These are phyloP conservation scores for Penicillium sp. DNA, from an alignment of 2,329 filamentous ascomycete species.

Conservation along the genomic window DNA sequence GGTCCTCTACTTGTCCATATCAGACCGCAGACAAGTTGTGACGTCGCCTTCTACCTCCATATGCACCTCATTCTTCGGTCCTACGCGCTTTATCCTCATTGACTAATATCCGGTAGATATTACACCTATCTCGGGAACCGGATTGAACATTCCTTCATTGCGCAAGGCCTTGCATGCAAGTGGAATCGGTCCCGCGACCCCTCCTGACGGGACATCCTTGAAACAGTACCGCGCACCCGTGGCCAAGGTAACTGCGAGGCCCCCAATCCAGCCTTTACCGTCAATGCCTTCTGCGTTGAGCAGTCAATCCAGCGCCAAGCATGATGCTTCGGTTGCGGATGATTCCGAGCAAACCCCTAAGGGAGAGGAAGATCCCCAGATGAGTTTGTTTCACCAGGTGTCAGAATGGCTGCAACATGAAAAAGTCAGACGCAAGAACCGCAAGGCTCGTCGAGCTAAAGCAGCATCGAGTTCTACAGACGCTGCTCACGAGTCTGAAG, in stretches of 20 bases:
- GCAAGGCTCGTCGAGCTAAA: slow-evolving; percentile 54
- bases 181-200: slow-evolving; percentile 21
- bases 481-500: slow-evolving; percentile 39
- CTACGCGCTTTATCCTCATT: background rate
- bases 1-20: slow-evolving; percentile 7
- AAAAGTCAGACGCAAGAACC: slow-evolving; percentile 65
- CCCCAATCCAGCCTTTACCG: slow-evolving; percentile 24
- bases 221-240: slow-evolving; percentile 37
- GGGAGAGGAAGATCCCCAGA: slow-evolving; percentile 38
- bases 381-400: slow-evolving; percentile 69
- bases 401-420: slow-evolving; percentile 83
- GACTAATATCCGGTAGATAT: slow-evolving; percentile 35
- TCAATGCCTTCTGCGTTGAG: slow-evolving; percentile 33
- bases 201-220: slow-evolving; percentile 27
- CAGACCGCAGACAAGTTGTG: slow-evolving; percentile 3
- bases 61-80: slow-evolving; percentile 13
- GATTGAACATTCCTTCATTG: slow-evolving; percentile 30
- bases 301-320: slow-evolving; percentile 34
- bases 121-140: slow-evolving; percentile 32
- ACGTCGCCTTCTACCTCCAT: slow-evolving; percentile 14
- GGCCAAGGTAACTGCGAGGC: slow-evolving; percentile 35
- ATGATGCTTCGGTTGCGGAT: slow-evolving; percentile 30
- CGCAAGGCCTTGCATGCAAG: slow-evolving; percentile 29
- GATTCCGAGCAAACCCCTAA: slow-evolving; percentile 34
- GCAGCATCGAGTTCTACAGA: slow-evolving; percentile 41